Evolutionary conservation across 352 stramenopile species (phyloP).

Genomic region (Pythium sukuiense): DNA sequence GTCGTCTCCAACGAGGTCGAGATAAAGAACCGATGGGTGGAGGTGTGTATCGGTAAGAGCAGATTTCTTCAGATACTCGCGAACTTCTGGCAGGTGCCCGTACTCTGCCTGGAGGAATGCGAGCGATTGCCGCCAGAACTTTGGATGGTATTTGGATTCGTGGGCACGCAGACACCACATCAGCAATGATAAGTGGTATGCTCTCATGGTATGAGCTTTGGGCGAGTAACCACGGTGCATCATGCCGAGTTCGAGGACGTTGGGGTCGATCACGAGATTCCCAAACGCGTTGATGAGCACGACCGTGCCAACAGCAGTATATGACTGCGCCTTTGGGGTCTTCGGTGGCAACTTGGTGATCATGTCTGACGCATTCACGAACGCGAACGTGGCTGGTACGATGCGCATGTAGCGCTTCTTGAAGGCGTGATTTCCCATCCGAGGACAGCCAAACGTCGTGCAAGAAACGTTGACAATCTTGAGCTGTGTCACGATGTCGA

Average conservation of each 20-base stretch:
- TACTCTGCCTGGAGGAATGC: constrained; percentile 32
- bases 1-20: neutral
- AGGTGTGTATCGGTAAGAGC: neutral
- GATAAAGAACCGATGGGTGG: neutral
- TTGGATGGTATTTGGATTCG: constrained; percentile 28
- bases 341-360: constrained; percentile 46
- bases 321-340: constrained; percentile 40
- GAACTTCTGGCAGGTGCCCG: constrained; percentile 33
- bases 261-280: constrained; percentile 49
- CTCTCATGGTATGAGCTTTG: constrained; percentile 36
- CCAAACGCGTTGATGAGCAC: constrained; percentile 43
- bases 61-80: constrained; percentile 22
- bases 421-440: constrained; percentile 43
- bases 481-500: constrained; percentile 37
- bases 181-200: constrained; percentile 45
- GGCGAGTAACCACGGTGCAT: constrained; percentile 43
- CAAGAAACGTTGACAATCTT: constrained; percentile 35
- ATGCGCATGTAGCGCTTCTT: constrained; percentile 33
- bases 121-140: constrained; percentile 38
- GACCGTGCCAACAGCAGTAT: constrained; percentile 35
- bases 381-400: constrained; percentile 40
- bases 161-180: constrained; percentile 46
- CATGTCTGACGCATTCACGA: constrained; percentile 43
- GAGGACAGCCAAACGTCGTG: constrained; percentile 45
- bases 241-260: constrained; percentile 37